Evolutionary conservation across 1,284 basidiomycete genomes (phyloP).

Genomic region (Neotropicomus parvogracilis): DNA sequence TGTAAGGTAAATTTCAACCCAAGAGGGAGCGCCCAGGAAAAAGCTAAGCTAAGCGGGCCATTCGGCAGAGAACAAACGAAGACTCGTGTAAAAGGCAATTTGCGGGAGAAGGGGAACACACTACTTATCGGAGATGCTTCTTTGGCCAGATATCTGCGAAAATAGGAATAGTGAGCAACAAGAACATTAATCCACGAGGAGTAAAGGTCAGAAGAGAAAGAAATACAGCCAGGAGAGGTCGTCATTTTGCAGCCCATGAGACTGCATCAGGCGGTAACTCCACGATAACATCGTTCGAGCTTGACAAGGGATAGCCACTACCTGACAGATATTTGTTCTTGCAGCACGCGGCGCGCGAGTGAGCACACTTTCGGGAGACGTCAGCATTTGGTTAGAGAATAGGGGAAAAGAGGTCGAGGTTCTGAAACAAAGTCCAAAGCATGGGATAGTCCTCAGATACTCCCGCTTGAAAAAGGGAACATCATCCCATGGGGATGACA

Average conservation of each 20-base stretch:
- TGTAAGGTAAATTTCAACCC: too few relatives aligned
- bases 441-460: conserved; percentile 71
- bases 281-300: conserved; percentile 49
- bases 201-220: conserved; percentile 30
- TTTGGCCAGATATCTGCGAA: background rate
- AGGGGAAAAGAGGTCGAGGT: conserved; percentile 41
- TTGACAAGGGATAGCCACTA: conserved; percentile 2
- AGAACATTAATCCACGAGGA: background rate
- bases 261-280: conserved; percentile 77
- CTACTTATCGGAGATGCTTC: conserved; percentile 1
- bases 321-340: background rate
- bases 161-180: conserved; percentile 3
- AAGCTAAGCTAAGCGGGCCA: conserved; percentile 81
- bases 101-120: too few relatives aligned
- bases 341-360: background rate
- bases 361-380: background rate
- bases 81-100: conserved; percentile 72
- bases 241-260: conserved; percentile 44
- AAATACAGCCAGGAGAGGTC: conserved; percentile 71
- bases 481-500: conserved; percentile 37
- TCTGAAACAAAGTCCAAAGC: conserved; percentile 51
- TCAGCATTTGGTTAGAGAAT: conserved; percentile 5
- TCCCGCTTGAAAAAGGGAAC: conserved; percentile 74
- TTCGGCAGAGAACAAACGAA: conserved; percentile 77
- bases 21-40: conserved; percentile 68